phyloP scores from a whole-genome alignment of 305 asterid genomes.

The Stenogyne calaminthoides region DNA sequence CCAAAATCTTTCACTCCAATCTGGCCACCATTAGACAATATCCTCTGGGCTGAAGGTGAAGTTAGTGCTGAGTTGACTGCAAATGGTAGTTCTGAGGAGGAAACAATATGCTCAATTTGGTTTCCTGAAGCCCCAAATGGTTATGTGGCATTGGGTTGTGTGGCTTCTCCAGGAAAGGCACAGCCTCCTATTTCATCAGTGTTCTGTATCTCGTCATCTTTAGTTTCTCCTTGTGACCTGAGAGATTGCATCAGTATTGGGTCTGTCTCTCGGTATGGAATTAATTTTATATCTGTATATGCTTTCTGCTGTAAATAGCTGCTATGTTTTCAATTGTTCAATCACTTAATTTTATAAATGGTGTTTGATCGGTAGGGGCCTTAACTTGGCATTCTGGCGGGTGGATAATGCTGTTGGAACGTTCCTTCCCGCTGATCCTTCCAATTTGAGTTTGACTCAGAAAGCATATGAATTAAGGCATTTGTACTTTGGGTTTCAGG shows the following conservation, averaged over 20 bases:
- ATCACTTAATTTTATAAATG: slow-evolving; percentile 27
- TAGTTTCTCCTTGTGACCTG: slow-evolving; percentile 83
- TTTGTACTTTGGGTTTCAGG: slow-evolving; percentile 56
- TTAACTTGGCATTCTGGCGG: slow-evolving; percentile 89
- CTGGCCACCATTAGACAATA: slow-evolving; percentile 56
- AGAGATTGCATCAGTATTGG: slow-evolving; percentile 79
- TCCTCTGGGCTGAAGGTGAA: slow-evolving; percentile 31
- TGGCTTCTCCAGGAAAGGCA: slow-evolving; percentile 72
- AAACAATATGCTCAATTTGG: slow-evolving; percentile 77
- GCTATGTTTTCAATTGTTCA: slow-evolving; percentile 14
- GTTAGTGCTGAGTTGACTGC: slow-evolving; percentile 37
- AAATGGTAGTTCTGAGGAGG: slow-evolving; percentile 33
- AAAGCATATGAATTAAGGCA: slow-evolving; percentile 83
- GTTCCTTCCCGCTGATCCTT: slow-evolving; percentile 82
- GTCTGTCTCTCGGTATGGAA: slow-evolving; percentile 58
- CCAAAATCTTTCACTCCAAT: slow-evolving; percentile 79
- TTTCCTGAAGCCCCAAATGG: slow-evolving; percentile 95
- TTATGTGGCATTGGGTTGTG: slow-evolving; percentile 94
- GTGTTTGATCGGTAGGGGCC: slow-evolving; percentile 49
- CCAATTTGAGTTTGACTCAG: slow-evolving; percentile 48
- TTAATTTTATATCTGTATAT: slow-evolving; percentile 10
- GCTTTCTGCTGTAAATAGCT: slow-evolving; percentile 4
- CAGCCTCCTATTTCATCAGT: slow-evolving; percentile 82
- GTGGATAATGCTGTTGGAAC: slow-evolving; percentile 89
- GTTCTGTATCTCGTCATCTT: slow-evolving; percentile 78